A percentile compares a stretch with the other conserved stretches of the same genome.
Evolutionary conservation across 768 basidiomycete species (phyloP).

Genomic region (Psilocybe tampanensis): DNA sequence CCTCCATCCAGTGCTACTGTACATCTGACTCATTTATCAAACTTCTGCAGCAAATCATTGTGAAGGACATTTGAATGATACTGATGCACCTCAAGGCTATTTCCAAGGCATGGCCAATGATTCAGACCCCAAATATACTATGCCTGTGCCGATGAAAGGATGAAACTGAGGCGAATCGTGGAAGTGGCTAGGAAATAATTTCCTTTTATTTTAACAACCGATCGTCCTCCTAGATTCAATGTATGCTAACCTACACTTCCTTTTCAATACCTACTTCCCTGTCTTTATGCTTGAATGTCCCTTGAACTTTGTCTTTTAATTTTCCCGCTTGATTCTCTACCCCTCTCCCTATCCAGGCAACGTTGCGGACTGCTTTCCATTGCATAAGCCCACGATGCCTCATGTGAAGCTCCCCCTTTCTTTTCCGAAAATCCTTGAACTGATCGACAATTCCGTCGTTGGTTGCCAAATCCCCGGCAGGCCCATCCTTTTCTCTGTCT

Average conservation of each 20-base stretch:
- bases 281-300: conserved; percentile 36
- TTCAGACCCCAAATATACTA: background rate
- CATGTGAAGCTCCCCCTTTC: conserved; percentile 45
- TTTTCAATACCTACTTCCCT: conserved; percentile 39
- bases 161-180: background rate
- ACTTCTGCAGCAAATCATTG: conserved; percentile 8
- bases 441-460: conserved; percentile 25
- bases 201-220: background rate
- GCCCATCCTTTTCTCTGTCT: conserved; percentile 22
- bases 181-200: background rate
- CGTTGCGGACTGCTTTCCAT: conserved; percentile 55
- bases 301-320: conserved; percentile 41
- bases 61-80: conserved; percentile 1
- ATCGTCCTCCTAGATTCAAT: background rate
- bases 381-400: conserved; percentile 70
- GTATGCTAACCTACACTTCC: conserved; percentile 19
- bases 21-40: background rate
- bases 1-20: background rate
- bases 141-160: background rate
- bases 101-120: background rate
- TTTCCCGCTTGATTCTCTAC: conserved; percentile 45
- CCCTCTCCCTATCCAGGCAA: conserved; percentile 56
- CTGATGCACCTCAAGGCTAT: background rate
- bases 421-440: conserved; percentile 44
- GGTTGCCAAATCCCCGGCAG: background rate